These are phyloP conservation scores for Ceratocystis variospora DNA, from an alignment of 2,329 filamentous ascomycete species.

Conservation along the genomic window DNA sequence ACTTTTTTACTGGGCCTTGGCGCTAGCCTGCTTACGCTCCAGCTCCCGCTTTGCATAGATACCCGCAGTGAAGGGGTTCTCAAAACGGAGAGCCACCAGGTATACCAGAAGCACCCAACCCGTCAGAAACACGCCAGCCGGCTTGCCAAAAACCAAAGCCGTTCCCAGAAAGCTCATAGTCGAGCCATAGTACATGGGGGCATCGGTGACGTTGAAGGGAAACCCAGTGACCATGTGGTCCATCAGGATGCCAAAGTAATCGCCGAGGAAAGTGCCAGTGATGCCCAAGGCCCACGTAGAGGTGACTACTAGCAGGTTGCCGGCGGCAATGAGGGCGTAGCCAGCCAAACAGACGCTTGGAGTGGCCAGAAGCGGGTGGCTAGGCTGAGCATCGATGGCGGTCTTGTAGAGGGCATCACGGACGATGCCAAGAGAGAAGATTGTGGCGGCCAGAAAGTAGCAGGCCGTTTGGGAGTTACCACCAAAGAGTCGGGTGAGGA, in stretches of 20 bases:
- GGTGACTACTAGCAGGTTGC: conserved; percentile 73
- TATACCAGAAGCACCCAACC: conserved; percentile 65
- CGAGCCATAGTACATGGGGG: conserved; percentile 94
- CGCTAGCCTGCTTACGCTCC: conserved; percentile 37
- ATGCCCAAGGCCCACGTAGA: conserved; percentile 88
- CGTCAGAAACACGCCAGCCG: conserved; percentile 69
- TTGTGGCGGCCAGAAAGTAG: conserved; percentile 75
- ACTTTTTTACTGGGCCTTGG: conserved; percentile 24
- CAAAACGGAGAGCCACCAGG: conserved; percentile 64
- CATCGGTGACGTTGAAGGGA: conserved; percentile 80
- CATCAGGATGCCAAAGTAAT: conserved; percentile 98
- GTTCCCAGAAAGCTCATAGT: conserved; percentile 85
- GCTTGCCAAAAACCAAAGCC: conserved; percentile 72
- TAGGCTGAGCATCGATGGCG: conserved; percentile 62
- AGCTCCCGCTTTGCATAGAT: conserved; percentile 73
- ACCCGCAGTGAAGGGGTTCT: conserved; percentile 85
- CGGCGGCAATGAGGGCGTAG: conserved; percentile 55
- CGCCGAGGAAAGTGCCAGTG: conserved; percentile 89
- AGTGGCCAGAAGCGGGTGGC: conserved; percentile 56
- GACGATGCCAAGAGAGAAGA: conserved; percentile 82
- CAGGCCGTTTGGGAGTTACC: conserved; percentile 67
- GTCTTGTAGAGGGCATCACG: conserved; percentile 79
- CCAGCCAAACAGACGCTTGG: conserved; percentile 48
- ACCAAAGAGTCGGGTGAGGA: conserved; percentile 74
- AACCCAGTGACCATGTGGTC: conserved; percentile 88